Conservation (phyloP, 352 stramenopile genomes). For the Phytophthora pseudosyringae region DNA sequence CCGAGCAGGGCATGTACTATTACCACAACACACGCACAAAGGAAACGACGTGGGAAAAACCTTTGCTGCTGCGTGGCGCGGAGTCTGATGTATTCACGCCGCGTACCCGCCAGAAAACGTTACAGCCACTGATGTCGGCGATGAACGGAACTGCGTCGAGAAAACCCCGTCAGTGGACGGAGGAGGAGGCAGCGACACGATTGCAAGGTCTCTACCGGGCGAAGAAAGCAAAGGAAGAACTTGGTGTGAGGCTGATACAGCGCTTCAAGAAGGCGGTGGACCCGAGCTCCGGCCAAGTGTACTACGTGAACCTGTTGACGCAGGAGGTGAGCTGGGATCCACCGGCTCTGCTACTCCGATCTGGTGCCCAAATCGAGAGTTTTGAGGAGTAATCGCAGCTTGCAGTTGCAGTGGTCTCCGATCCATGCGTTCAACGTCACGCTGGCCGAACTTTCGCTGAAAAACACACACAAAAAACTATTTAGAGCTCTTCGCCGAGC, state of each 20-base stretch:
- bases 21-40: constrained; percentile 85
- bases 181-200: constrained; percentile 48
- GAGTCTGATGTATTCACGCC: constrained; percentile 59
- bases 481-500: not conserved
- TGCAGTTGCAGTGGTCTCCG: not conserved
- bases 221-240: constrained; percentile 49
- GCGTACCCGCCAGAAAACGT: constrained; percentile 50
- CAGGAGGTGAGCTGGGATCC: constrained; percentile 69
- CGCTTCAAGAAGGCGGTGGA: constrained; percentile 72
- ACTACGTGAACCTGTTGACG: constrained; percentile 80
- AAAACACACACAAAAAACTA: constrained; percentile 17
- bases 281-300: constrained; percentile 50
- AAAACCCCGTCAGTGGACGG: constrained; percentile 42
- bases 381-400: constrained; percentile 22
- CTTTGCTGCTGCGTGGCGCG: constrained; percentile 46
- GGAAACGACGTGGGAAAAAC: constrained; percentile 74
- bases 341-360: constrained; percentile 40
- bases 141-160: constrained; percentile 11
- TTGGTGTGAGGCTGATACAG: constrained; percentile 42
- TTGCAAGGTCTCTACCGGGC: constrained; percentile 70
- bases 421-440: constrained; percentile 4
- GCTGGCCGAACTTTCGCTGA: constrained; percentile 1
- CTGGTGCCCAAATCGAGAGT: constrained; percentile 35
- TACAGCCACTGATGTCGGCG: constrained; percentile 30
- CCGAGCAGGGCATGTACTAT: constrained; percentile 55